Base-by-base conservation (phyloP, 192 early-diverging fungal genomes). In the Lobosporangium transversale region DNA sequence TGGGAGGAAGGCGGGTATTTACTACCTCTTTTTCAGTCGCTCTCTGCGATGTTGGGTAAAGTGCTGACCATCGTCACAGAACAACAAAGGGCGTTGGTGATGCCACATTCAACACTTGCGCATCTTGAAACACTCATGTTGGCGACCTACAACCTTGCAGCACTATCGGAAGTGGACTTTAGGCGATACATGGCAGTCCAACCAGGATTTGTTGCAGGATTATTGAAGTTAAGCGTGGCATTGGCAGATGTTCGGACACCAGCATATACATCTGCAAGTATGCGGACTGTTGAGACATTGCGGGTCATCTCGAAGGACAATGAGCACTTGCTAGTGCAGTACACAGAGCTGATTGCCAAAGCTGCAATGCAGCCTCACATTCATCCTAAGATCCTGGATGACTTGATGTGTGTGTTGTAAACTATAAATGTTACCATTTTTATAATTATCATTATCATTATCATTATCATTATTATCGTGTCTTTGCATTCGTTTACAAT, bases 101-200 rank as follows among this genome's bases (percentile, higher is more conserved):
- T 66, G 51, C 48, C 74, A 6, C 45, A 66, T 40, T 67, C 75
- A 3, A 76, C 83, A 45, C 66, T 86, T 53, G 83, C 87, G 43
- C 79, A 79, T 61, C 60, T 88, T 36, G 84, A 86, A 59, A 79
- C 79, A 53, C 45, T 80, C 35, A 78, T 88, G 64, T 80, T 88
- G 83, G 81, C 83, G 21, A 55, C 79, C 23, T 86, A 82, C 65
- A 85, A 88, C 56, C 58, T 88, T 20, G 71, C 79, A 50, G 62
- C 53, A 4, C 32, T 82, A 24, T 76, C 73, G 1, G 73, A 76
- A 23, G 44, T 53, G 14, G 64, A 59, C 12, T 76, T 76, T 44
- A 53, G 64, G 58, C 64, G 73, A 40, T 62, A 76, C 20, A 67
- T 76, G 73, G 63, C 51, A 0, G 35, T 66, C 18, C 73, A 67